Evolutionary conservation across 1,139 yeast species (phyloP).

Genomic region (Pichia inconspicua): DNA sequence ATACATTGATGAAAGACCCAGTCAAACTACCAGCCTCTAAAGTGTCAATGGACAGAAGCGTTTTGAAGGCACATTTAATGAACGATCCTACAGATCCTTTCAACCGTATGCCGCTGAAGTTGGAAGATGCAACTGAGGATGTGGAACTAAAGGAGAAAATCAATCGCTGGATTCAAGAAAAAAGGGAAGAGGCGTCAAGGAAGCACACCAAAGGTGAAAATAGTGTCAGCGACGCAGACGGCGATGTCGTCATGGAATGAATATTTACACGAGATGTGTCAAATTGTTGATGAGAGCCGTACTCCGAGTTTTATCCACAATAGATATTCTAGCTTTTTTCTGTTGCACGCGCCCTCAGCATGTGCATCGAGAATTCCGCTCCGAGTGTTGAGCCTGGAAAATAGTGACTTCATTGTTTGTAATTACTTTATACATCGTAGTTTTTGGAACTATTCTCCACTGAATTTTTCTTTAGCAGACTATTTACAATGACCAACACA

Average conservation of each 20-base stretch:
- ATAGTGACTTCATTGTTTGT: neutral
- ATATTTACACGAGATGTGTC: neutral
- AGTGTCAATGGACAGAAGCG: constrained; percentile 78
- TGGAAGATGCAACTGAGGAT: constrained; percentile 82
- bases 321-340: neutral
- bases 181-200: constrained; percentile 19
- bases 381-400: neutral
- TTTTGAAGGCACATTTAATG: constrained; percentile 87
- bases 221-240: constrained; percentile 1
- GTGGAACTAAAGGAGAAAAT: constrained; percentile 58
- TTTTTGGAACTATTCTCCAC: neutral
- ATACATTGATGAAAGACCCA: constrained; percentile 90
- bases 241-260: constrained; percentile 22
- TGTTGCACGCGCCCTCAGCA: too few species aligned
- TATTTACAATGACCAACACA: neutral
- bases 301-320: neutral
- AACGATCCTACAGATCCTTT: constrained; percentile 97
- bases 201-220: neutral
- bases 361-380: neutral
- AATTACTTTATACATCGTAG: too few species aligned
- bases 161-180: constrained; percentile 43
- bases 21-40: constrained; percentile 83
- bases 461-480: too few species aligned
- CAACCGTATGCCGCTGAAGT: constrained; percentile 80
- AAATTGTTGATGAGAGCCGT: neutral